Evolutionary conservation across 495 filamentous ascomycete genomes (phyloP).

Genomic region (Penicillium argentinense): DNA sequence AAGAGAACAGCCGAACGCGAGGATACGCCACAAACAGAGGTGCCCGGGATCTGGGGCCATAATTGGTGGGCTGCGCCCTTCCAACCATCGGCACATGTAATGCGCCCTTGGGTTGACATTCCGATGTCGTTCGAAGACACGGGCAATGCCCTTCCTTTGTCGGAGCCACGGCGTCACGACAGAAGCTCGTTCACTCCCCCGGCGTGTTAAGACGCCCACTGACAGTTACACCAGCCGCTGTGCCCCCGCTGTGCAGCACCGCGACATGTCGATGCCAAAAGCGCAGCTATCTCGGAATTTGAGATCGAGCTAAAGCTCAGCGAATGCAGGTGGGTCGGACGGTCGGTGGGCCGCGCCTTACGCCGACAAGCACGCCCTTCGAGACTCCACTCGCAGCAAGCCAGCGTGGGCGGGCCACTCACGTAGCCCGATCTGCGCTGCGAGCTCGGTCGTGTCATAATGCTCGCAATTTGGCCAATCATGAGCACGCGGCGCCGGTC

Average conservation of each 20-base stretch:
- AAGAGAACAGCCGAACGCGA: not conserved
- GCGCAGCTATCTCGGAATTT: too few species aligned
- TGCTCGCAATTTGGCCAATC: constrained; percentile 15
- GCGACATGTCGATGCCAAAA: too few species aligned
- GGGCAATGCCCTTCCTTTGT: not conserved
- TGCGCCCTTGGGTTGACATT: constrained; percentile 35
- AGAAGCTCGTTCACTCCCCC: not conserved
- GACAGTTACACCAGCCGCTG: too few species aligned
- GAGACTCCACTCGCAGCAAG: constrained; percentile 18
- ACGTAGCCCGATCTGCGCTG: constrained; percentile 10
- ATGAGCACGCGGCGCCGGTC: constrained; percentile 1
- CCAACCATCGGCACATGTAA: constrained; percentile 11
- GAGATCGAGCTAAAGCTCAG: not conserved
- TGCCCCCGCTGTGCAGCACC: too few species aligned
- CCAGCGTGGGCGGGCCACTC: constrained; percentile 9
- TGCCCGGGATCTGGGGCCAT: not conserved
- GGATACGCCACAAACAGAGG: not conserved
- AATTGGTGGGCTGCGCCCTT: constrained; percentile 12
- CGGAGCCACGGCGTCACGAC: too few species aligned
- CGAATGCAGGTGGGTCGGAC: constrained; percentile 1
- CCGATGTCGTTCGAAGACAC: constrained; percentile 4
- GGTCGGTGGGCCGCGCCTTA: constrained; percentile 25
- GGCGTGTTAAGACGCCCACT: too few species aligned
- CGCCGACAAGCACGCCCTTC: constrained; percentile 29
- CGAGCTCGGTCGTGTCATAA: not conserved